A percentile compares a stretch with the other conserved stretches of the same genome.
Evolutionary conservation across 176 grass and related monocot species (phyloP).

Genomic region (Phoenix dactylifera): DNA sequence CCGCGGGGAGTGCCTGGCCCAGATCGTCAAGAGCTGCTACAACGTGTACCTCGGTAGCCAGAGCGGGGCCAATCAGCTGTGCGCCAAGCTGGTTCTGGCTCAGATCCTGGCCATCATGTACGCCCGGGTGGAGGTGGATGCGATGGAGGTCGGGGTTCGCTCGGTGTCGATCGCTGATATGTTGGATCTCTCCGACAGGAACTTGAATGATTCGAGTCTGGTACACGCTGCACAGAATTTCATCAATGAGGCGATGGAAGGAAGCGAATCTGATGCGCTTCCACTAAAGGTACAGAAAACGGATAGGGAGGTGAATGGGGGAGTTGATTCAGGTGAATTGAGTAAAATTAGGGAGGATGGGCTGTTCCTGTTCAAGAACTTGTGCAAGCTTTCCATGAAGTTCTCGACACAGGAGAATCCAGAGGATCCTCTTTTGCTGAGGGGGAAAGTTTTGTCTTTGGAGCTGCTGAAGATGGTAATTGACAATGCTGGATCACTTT

Average conservation of each 20-base stretch:
- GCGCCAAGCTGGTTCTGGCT: conserved; percentile 86
- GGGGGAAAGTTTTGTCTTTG: conserved; percentile 83
- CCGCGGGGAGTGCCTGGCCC: conserved; percentile 58
- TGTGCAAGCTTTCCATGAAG: conserved; percentile 95
- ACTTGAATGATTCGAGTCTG: conserved; percentile 85
- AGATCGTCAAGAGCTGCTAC: conserved; percentile 69
- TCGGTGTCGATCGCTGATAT: conserved; percentile 72
- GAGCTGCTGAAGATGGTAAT: conserved; percentile 82
- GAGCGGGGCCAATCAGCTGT: conserved; percentile 76
- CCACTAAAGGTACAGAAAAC: conserved; percentile 2
- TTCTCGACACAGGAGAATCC: conserved; percentile 60
- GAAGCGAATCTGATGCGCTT: conserved; percentile 28
- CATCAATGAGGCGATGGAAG: conserved; percentile 87
- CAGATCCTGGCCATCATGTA: conserved; percentile 63
- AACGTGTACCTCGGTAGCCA: conserved; percentile 87
- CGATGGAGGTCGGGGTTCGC: conserved; percentile 49
- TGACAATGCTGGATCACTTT: conserved; percentile 66
- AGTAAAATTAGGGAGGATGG: conserved; percentile 79
- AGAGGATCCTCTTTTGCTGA: conserved; percentile 61
- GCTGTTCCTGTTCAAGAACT: conserved; percentile 72
- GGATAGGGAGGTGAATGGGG: conserved; percentile 13
- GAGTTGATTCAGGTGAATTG: conserved; percentile 20
- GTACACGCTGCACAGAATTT: conserved; percentile 72
- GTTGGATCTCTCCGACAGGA: conserved; percentile 94
- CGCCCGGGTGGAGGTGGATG: conserved; percentile 47